phyloP scores from a whole-genome alignment of 305 asterid genomes.

The Rubia tinctorum region DNA sequence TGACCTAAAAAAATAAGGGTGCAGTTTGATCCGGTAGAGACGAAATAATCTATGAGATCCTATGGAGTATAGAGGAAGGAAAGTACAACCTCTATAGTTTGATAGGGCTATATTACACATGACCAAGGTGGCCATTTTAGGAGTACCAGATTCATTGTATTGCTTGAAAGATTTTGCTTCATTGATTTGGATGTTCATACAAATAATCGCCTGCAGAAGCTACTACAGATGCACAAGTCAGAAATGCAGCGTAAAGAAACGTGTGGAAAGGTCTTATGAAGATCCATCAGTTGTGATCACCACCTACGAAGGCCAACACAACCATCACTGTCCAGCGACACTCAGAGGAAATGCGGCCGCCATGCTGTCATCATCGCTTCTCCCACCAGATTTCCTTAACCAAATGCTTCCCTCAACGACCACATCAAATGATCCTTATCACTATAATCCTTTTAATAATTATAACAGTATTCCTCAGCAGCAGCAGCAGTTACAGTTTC shows the following conservation, averaged over 20 bases:
- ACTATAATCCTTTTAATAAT: conserved; percentile 7
- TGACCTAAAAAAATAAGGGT: too few species aligned
- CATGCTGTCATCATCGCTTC: conserved; percentile 35
- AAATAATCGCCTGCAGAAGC: conserved; percentile 36
- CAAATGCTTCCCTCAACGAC: conserved; percentile 21
- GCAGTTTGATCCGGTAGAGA: too few species aligned
- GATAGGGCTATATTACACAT: not conserved
- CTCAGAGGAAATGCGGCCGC: conserved; percentile 52
- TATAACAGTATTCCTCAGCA: not conserved
- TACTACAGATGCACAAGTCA: conserved; percentile 69
- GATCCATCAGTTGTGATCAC: conserved; percentile 73
- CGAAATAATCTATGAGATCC: too few species aligned
- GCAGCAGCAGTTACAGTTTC: conserved; percentile 21
- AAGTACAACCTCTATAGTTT: not conserved
- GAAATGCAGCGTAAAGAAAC: conserved; percentile 66
- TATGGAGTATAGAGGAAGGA: too few species aligned
- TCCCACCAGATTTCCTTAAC: conserved; percentile 30
- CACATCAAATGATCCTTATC: conserved; percentile 10
- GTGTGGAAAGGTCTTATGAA: conserved; percentile 64
- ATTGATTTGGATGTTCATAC: not conserved
- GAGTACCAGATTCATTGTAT: conserved; percentile 4
- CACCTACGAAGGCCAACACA: conserved; percentile 83
- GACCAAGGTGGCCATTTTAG: not conserved
- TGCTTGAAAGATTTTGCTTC: not conserved
- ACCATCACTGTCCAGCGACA: conserved; percentile 71